phyloP scores from a whole-genome alignment of 2,329 filamentous ascomycete species.

The Chalaropsis thielavioides region DNA sequence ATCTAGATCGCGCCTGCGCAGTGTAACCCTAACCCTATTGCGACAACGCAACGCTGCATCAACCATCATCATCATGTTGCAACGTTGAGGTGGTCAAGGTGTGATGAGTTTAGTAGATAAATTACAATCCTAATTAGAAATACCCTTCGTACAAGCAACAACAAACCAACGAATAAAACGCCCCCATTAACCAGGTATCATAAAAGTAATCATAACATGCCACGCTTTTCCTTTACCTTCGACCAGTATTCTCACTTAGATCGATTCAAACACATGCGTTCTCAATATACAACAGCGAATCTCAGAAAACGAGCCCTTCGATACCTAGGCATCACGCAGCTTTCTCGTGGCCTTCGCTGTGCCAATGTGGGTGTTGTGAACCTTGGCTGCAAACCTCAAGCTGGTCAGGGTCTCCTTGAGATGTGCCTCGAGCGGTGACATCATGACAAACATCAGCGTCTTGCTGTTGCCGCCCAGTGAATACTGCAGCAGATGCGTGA shows the following conservation, averaged over 20 bases:
- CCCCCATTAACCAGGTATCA: slow-evolving; percentile 17
- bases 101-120: too few species aligned
- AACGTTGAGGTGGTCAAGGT: neutral
- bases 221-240: slow-evolving; percentile 12
- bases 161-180: slow-evolving; percentile 4
- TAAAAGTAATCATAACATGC: slow-evolving; percentile 16
- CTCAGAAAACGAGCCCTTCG: neutral
- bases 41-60: too few species aligned
- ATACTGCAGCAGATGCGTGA: slow-evolving; percentile 90
- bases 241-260: slow-evolving; percentile 2
- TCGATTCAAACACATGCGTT: neutral
- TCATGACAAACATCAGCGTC: slow-evolving; percentile 99
- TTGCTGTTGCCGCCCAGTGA: slow-evolving; percentile 90
- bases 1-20: neutral
- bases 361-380: slow-evolving; percentile 83
- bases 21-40: neutral
- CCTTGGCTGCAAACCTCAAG: slow-evolving; percentile 89
- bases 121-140: too few species aligned
- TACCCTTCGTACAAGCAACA: neutral
- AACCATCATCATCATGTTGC: neutral
- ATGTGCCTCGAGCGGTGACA: slow-evolving; percentile 80
- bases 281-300: neutral
- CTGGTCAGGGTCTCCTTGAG: slow-evolving; percentile 86
- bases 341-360: slow-evolving; percentile 66
- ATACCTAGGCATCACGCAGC: slow-evolving; percentile 23